phyloP scores from a whole-genome alignment of 768 basidiomycete species.

The Boletus rubropictus region DNA sequence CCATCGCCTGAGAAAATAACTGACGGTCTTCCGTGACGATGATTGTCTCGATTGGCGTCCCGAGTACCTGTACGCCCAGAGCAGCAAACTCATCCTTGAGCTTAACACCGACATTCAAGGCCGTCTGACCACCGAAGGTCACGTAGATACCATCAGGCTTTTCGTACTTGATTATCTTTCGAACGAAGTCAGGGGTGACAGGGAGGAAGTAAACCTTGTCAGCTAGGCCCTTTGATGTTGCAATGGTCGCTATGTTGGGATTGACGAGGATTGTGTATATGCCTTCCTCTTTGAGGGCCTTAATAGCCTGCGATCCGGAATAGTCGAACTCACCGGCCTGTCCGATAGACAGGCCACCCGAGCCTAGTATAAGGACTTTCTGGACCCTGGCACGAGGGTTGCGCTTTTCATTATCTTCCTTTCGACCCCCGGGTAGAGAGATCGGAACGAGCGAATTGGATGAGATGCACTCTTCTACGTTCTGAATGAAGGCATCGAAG shows the following conservation, averaged over 20 bases:
- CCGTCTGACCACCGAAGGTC: conserved; percentile 97
- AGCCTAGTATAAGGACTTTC: conserved; percentile 96
- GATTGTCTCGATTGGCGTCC: conserved; percentile 95
- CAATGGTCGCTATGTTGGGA: conserved; percentile 98
- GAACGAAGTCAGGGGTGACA: conserved; percentile 95
- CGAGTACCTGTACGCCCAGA: conserved; percentile 88
- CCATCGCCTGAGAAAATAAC: conserved; percentile 91
- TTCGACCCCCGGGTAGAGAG: conserved; percentile 70
- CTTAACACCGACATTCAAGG: conserved; percentile 93
- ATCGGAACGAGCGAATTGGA: conserved; percentile 54
- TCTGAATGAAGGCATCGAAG: conserved; percentile 94
- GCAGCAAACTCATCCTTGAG: conserved; percentile 93
- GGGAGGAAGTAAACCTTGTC: conserved; percentile 99
- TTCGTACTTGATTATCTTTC: conserved; percentile 98
- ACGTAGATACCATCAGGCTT: conserved; percentile 98
- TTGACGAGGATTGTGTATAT: conserved; percentile 99
- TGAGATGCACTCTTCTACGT: conserved; percentile 66
- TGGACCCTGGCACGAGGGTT: conserved; percentile 70
- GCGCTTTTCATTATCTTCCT: conserved; percentile 74
- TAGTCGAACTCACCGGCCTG: conserved; percentile 99
- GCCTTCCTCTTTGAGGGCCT: conserved; percentile 97
- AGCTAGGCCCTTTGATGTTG: conserved; percentile 93
- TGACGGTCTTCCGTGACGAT: conserved; percentile 96
- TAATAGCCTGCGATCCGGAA: conserved; percentile 98
- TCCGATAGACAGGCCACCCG: conserved; percentile 95